Percentiles rank a stretch among this genome's conserved stretches.
Conservation (phyloP, 2,329 filamentous ascomycete genomes). For the Diaporthe citri region DNA sequence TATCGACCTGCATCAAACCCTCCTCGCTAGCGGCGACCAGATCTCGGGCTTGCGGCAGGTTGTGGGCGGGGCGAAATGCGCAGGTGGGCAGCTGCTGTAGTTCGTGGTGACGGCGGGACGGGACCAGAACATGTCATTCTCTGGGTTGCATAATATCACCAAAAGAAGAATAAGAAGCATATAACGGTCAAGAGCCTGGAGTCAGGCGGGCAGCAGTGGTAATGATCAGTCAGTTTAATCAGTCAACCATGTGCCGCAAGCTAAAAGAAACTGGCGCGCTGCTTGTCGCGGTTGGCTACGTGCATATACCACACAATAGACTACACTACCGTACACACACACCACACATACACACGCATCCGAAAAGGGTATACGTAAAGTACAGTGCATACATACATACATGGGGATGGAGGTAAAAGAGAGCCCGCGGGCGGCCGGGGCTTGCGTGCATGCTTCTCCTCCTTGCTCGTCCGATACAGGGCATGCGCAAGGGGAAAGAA, state of each 20-base stretch:
- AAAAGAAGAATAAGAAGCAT: neutral
- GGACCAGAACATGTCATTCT: slow-evolving; percentile 7
- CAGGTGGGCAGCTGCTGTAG: neutral
- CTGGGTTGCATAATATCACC: slow-evolving; percentile 5
- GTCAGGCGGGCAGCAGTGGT: neutral
- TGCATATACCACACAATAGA: slow-evolving; percentile 3
- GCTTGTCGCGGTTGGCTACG: slow-evolving; percentile 1
- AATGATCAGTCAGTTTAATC: slow-evolving; percentile 10
- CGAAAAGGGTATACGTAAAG: neutral
- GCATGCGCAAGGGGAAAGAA: neutral
- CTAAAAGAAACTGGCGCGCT: neutral
- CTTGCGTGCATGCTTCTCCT: neutral
- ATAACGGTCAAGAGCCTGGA: too few species aligned
- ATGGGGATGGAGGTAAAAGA: neutral
- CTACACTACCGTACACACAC: neutral
- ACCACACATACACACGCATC: neutral
- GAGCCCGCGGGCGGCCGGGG: slow-evolving; percentile 12
- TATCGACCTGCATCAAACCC: slow-evolving; percentile 4
- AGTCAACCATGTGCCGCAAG: neutral
- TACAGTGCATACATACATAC: slow-evolving; percentile 7
- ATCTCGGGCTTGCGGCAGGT: neutral
- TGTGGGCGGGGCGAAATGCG: neutral
- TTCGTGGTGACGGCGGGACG: neutral
- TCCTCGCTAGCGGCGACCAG: neutral
- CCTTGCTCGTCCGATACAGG: neutral